Evolutionary conservation across 202 grass and related monocot genomes (phyloP), one percentile per base, ranked within the genome.

Genomic region (Setaria viridis): DNA sequence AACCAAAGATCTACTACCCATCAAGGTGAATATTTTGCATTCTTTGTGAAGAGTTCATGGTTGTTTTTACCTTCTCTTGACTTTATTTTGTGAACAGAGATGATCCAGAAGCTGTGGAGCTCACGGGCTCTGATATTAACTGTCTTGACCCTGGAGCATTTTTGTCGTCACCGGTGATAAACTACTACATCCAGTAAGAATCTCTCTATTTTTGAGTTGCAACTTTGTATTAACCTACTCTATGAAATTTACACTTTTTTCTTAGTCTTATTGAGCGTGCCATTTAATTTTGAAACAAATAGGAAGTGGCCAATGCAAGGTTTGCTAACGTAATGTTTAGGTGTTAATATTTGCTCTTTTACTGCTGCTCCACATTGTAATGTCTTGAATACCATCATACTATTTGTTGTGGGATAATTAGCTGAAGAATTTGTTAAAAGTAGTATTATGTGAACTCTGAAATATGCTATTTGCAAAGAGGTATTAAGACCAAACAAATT

Each of bases 101-200:
- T 91, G 88, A 95, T 81, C 86, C 72, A 43, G 90, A 94, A 91
- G 84, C 93, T 76, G 87, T 96, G 42, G 91, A 94, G 90, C 90
- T 99, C 67, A 72, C 49, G 86, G 72, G 67, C 74, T 90, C 79
- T 33, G 96, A 96, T 91, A 88, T 99, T 62, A 88, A 51, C 85
- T 99, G 96, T 81, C 91, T 99, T 62, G 43, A 90, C 62, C 88
- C 82, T 75, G 83, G 84, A 84, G 86, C 75, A 83, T 99, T 85
- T 85, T 77, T 99, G 56, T 95, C 96, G 5, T 99, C 96, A 55
- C 86, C 88, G 13, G 93, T 99, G 80, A 96, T 95, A 86, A 99
- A 99, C 77, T 99, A 89, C 85, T 99, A 99, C 62, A 96, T 96
- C 79, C 85, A 89, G 96, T 99, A 91, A 95, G 95, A 77, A 92